Evolutionary conservation across 2,329 filamentous ascomycete species (phyloP).

Genomic region (Fusarium clavum): DNA sequence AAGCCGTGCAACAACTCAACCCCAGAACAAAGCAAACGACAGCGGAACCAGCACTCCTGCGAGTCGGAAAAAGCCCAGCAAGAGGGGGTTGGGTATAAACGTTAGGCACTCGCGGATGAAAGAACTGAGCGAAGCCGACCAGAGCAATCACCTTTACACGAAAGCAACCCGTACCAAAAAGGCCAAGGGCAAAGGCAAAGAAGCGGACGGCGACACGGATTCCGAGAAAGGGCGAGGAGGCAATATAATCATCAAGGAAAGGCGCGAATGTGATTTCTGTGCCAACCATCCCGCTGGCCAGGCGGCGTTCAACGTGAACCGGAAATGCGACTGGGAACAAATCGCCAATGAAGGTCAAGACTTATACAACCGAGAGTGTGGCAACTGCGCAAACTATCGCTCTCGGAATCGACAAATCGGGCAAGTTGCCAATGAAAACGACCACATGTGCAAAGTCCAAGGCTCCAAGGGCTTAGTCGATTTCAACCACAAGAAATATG

Average conservation of each 20-base stretch:
- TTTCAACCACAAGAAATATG: conserved; percentile 26
- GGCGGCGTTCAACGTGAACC: background rate
- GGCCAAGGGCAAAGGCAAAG: background rate
- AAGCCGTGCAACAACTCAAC: background rate
- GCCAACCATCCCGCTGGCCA: conserved; percentile 11
- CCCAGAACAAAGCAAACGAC: background rate
- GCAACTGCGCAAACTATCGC: conserved; percentile 38
- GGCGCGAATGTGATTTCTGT: conserved; percentile 31
- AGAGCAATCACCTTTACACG: background rate
- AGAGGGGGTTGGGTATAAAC: background rate
- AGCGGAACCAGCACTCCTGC: background rate
- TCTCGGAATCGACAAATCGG: background rate
- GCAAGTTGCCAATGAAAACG: background rate
- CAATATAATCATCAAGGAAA: background rate
- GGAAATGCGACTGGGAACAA: conserved; percentile 11
- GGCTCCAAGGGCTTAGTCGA: background rate
- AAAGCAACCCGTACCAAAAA: background rate
- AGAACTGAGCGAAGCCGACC: background rate
- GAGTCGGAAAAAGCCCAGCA: background rate
- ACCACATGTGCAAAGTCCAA: conserved; percentile 17
- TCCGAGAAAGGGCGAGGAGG: background rate
- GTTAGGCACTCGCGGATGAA: background rate
- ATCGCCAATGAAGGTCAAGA: background rate
- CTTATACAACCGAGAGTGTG: conserved; percentile 17
- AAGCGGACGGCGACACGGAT: background rate